Conservation (phyloP, 2,329 filamentous ascomycete genomes). For the Epichloe gansuensis region DNA sequence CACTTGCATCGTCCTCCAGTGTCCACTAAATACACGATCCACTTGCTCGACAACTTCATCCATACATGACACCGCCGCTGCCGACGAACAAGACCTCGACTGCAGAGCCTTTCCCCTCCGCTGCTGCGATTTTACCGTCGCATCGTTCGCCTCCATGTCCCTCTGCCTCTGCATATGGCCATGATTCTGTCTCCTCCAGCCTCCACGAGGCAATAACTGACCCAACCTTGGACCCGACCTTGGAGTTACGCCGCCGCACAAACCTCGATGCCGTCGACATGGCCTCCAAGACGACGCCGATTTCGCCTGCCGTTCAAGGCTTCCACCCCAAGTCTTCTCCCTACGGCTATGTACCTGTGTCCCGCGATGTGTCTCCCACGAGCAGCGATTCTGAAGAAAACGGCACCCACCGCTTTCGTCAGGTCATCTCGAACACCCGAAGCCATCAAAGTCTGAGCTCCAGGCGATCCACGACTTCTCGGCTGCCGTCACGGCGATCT, state of each 20-base stretch:
- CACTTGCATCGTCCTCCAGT: slow-evolving; percentile 11
- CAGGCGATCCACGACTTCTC: slow-evolving; percentile 18
- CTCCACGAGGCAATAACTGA: slow-evolving; percentile 17
- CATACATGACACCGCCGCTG: slow-evolving; percentile 4
- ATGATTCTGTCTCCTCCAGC: slow-evolving; percentile 9
- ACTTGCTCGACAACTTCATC: slow-evolving; percentile 13
- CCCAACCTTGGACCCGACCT: slow-evolving; percentile 4
- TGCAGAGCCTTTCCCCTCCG: not conserved
- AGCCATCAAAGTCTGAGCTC: slow-evolving; percentile 18
- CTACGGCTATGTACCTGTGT: slow-evolving; percentile 26
- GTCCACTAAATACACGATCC: slow-evolving; percentile 7
- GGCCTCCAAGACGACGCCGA: slow-evolving; percentile 24
- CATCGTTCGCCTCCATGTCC: slow-evolving; percentile 5
- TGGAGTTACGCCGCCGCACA: slow-evolving; percentile 7
- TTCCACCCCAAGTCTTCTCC: slow-evolving; percentile 18
- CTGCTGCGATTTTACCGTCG: not conserved
- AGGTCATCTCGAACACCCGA: slow-evolving; percentile 20
- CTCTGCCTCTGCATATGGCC: slow-evolving; percentile 9
- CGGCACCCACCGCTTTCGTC: slow-evolving; percentile 20
- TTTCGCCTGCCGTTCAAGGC: slow-evolving; percentile 19
- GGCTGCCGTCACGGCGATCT: slow-evolving; percentile 25
- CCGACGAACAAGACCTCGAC: slow-evolving; percentile 6
- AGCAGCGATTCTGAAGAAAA: slow-evolving; percentile 20
- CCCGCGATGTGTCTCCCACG: slow-evolving; percentile 23
- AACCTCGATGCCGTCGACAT: slow-evolving; percentile 14